Evolutionary conservation across 345 rosid genomes (phyloP).

Genomic region (Brassica incana): DNA sequence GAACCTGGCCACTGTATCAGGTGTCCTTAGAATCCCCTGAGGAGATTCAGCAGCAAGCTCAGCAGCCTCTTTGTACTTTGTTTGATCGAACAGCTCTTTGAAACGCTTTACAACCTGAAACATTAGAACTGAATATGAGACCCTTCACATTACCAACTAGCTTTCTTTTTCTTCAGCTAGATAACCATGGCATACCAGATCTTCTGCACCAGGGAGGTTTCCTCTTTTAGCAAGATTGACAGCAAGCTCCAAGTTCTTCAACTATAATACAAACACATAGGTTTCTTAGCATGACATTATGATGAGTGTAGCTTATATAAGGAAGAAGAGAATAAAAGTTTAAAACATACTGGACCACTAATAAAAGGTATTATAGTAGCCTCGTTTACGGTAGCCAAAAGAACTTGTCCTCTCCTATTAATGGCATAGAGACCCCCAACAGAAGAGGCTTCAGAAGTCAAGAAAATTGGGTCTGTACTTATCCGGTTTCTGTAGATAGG

Average conservation of each 20-base stretch:
- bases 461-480: conserved; percentile 98
- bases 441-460: conserved; percentile 93
- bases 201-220: conserved; percentile 99
- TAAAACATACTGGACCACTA: conserved; percentile 83
- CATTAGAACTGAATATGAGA: conserved; percentile 17
- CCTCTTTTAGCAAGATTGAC: conserved; percentile 99
- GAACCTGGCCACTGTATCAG: conserved; percentile 95
- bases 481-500: conserved; percentile 97
- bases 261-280: conserved; percentile 47
- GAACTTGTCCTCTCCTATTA: conserved; percentile 87
- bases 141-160: conserved; percentile 16
- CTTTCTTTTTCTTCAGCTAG: conserved; percentile 13
- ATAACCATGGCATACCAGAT: conserved; percentile 62
- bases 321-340: conserved; percentile 2
- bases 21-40: conserved; percentile 93
- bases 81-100: conserved; percentile 95
- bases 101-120: conserved; percentile 96
- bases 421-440: conserved; percentile 91
- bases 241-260: conserved; percentile 97
- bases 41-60: conserved; percentile 99
- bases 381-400: conserved; percentile 91
- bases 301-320: conserved; percentile 13
- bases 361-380: conserved; percentile 92
- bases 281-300: conserved; percentile 16
- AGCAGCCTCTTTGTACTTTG: conserved; percentile 99